Base-by-base conservation (phyloP, 2,329 filamentous ascomycete genomes). In the Mycosphaerelloides madeirae region DNA sequence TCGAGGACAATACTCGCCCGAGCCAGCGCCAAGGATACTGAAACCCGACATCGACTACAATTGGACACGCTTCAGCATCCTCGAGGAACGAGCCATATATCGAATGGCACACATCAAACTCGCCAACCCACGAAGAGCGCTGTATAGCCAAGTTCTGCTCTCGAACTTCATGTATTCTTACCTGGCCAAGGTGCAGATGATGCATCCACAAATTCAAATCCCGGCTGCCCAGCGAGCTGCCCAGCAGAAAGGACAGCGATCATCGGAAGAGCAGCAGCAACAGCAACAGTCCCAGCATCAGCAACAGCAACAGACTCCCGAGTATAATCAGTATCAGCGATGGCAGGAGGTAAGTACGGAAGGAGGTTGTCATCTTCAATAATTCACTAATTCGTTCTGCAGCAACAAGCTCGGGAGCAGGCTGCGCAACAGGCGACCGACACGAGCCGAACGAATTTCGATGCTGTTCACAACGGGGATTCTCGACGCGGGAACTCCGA, bases 91-190 rank as follows among this genome's bases (percentile, higher is more conserved):
- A 47, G 93, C 93, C 15, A 98, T 98, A 48, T 98, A 98, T 68
- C 82, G 93, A 49, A 95, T 98, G 87, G 93, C 93, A 14, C 93
- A 98, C 65, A 94, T 97, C 70, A 98, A 98, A 68, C 80, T 98
- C 49, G 93, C 93, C n/a, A 97, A 98, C 63, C 93, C 93, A 29
- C 83, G 91, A 34, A 84, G 93, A 44, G 86, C 91, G 31, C 71
- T 98, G 40, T 85, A 95, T 62, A 96, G 91, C 48, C 93, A 98
- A 67, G 93, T 98, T 16, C 75, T 98, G 47, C 78, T 98, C 55
- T 96, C 90, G 69, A 98, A 98, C 66, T 98, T 98, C 68, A 98
- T 98, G 93, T 98, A 98, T 71, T 93, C 89, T 45, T 98, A 98
- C 65, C 78, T 98, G 53, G 93, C 93, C 50, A 98, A 97, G 67